Evolutionary conservation across 148 eudicot species (phyloP), one percentile per base, ranked within the genome.

Genomic region (Cornus florida): DNA sequence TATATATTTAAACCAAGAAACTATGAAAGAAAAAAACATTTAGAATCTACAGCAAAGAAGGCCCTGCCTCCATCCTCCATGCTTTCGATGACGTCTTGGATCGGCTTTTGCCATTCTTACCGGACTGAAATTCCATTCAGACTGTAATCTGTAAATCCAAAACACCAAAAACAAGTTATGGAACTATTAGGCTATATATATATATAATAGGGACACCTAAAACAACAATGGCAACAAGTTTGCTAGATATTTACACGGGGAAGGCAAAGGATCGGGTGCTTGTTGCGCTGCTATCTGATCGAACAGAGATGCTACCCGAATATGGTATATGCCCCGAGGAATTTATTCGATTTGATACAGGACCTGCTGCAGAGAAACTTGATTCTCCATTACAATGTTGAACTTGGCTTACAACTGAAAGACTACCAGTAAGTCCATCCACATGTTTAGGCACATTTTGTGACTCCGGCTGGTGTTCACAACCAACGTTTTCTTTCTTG

Each of bases 221-320:
- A 35, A 38, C 3, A 70, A 70, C 48, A 22, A 38, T 20, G 23
- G 24, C 23, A 17, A 70, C 48, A 35, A 70, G 72, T 35, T 70
- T 70, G 10, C 10, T 35, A 16, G 79, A 81, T 20, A 50, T 68
- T 91, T 89, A 96, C 99, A 96, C 82, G 11, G 99, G 99, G 87
- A 96, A 96, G 78, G 99, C 99, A 75, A 96, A 96, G 75, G 99
- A 96, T 75, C 95, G 90, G 35, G 91, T 82, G 84, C 99, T 96
- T 72, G 98, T 91, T 35, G 91, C 71, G 74, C 99, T 96, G 85
- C 95, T 90, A 82, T 96, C 99, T 69, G 99, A 96, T 74, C 97
- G 88, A 65, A 86, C 88, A 79, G 99, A 96, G 43, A 90, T 78
- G 83, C 88, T 94, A 64, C 98, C 98, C 7, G 90, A 84, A 75